Percentiles rank a stretch among this genome's conserved stretches.
phyloP scores from a whole-genome alignment of 352 stramenopile species.

The Thraustochytrium sp. region DNA sequence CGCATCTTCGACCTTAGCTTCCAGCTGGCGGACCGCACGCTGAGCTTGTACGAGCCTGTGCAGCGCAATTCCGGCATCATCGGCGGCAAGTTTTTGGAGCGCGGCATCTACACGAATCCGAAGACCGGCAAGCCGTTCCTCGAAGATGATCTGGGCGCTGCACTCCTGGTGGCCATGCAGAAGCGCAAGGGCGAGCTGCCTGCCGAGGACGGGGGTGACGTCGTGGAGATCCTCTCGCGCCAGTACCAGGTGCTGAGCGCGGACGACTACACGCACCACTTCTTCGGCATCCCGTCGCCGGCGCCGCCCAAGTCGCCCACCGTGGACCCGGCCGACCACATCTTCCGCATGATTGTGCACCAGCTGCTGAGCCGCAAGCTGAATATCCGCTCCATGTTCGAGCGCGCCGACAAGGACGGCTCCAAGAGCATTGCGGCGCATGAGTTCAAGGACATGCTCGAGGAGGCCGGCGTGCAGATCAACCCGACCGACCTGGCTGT shows the following conservation, averaged over 20 bases:
- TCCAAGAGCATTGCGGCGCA: slow-evolving; percentile 2
- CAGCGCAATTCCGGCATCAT: slow-evolving; percentile 60
- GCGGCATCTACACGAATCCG: slow-evolving; percentile 56
- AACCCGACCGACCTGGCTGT: not conserved
- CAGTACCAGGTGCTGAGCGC: not conserved
- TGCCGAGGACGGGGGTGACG: not conserved
- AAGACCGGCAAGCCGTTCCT: slow-evolving; percentile 1
- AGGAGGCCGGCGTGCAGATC: slow-evolving; percentile 26
- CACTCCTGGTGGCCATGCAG: not conserved
- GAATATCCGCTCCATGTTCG: slow-evolving; percentile 32
- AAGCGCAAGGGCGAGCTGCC: slow-evolving; percentile 14
- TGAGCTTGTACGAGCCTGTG: slow-evolving; percentile 56
- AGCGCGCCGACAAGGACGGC: slow-evolving; percentile 23
- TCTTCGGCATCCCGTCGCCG: not conserved
- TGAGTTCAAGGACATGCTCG: slow-evolving; percentile 41
- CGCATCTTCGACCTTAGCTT: slow-evolving; percentile 55
- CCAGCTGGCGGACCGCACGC: slow-evolving; percentile 54
- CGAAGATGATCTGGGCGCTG: slow-evolving; percentile 23
- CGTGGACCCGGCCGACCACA: slow-evolving; percentile 12
- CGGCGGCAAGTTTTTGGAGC: slow-evolving; percentile 60
- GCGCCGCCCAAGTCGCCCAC: not conserved
- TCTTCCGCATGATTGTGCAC: slow-evolving; percentile 26
- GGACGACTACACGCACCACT: slow-evolving; percentile 33
- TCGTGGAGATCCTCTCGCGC: not conserved
- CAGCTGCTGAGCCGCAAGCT: slow-evolving; percentile 27